A percentile compares a stretch with the other conserved stretches of the same genome.
phyloP scores from a whole-genome alignment of 805 yeast genomes.

The Metschnikowia noctiluminum region DNA sequence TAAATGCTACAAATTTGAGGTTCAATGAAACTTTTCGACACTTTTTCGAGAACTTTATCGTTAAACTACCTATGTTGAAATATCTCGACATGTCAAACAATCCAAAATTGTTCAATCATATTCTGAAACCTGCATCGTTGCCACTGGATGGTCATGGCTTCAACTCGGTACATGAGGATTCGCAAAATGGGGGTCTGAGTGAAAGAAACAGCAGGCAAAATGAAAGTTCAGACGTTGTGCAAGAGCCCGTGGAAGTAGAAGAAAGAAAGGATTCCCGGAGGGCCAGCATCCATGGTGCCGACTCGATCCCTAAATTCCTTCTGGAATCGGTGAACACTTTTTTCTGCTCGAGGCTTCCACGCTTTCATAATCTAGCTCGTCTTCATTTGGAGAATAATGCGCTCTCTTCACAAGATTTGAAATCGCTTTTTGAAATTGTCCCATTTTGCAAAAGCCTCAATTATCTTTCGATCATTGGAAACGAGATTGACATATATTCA shows the following conservation, averaged over 20 bases:
- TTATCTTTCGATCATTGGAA: conserved; percentile 68
- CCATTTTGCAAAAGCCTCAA: conserved; percentile 65
- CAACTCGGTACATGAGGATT: too few relatives aligned
- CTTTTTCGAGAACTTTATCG: conserved; percentile 47
- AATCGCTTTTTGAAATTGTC: conserved; percentile 61
- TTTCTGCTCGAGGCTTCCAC: conserved; percentile 63
- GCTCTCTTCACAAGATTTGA: conserved; percentile 52
- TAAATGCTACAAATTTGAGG: conserved; percentile 59
- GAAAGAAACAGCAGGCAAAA: too few relatives aligned
- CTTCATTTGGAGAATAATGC: conserved; percentile 71
- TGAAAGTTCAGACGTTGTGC: too few relatives aligned
- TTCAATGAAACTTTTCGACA: conserved; percentile 48
- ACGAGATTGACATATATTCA: conserved; percentile 55
- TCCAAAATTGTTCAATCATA: conserved; percentile 59
- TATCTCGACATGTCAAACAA: conserved; percentile 77
- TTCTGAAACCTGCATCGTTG: too few relatives aligned
- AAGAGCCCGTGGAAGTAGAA: too few relatives aligned
- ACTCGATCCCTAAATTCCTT: too few relatives aligned
- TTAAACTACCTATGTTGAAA: conserved; percentile 55
- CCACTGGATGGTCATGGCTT: too few relatives aligned
- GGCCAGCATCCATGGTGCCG: too few relatives aligned
- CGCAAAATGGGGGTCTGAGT: too few relatives aligned
- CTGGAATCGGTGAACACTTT: conserved; percentile 42
- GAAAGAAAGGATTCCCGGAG: too few relatives aligned
- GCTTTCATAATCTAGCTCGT: conserved; percentile 59